These are phyloP conservation scores for Vitis rupestris DNA, from an alignment of 164 flowering plant species.

Conservation along the genomic window DNA sequence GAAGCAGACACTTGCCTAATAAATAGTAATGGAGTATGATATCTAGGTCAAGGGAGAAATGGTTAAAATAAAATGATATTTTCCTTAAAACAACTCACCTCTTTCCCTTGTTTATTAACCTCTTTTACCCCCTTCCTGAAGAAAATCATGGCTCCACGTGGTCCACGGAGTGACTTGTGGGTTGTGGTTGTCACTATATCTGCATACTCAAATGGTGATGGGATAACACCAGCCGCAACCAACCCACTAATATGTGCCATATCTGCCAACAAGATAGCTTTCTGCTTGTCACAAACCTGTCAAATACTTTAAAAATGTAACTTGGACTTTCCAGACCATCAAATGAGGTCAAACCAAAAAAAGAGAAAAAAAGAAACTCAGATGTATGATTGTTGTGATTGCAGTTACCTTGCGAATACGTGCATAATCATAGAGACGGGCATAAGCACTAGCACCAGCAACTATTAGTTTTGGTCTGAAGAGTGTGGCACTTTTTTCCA, in stretches of 20 bases:
- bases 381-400: not conserved
- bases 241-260: conserved; percentile 99
- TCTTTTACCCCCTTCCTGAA: conserved; percentile 89
- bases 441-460: conserved; percentile 99
- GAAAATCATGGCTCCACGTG: conserved; percentile 95
- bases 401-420: conserved; percentile 80
- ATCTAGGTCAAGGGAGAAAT: not conserved
- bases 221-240: conserved; percentile 98
- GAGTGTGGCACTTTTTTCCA: conserved; percentile 91
- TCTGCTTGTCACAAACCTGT: conserved; percentile 94
- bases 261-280: conserved; percentile 94
- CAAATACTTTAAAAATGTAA: conserved; percentile 7
- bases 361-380: not conserved
- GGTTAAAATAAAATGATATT: not conserved
- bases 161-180: conserved; percentile 99
- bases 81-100: conserved; percentile 38
- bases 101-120: conserved; percentile 78
- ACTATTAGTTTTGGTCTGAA: conserved; percentile 92
- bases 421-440: conserved; percentile 90
- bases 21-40: not conserved
- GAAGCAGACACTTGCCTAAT: not conserved
- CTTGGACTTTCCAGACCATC: not conserved
- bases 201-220: conserved; percentile 97
- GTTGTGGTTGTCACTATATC: conserved; percentile 98
- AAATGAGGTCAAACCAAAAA: not conserved